Base-by-base conservation (phyloP, 1,284 basidiomycete species). In the Cryptococcus sp. region DNA sequence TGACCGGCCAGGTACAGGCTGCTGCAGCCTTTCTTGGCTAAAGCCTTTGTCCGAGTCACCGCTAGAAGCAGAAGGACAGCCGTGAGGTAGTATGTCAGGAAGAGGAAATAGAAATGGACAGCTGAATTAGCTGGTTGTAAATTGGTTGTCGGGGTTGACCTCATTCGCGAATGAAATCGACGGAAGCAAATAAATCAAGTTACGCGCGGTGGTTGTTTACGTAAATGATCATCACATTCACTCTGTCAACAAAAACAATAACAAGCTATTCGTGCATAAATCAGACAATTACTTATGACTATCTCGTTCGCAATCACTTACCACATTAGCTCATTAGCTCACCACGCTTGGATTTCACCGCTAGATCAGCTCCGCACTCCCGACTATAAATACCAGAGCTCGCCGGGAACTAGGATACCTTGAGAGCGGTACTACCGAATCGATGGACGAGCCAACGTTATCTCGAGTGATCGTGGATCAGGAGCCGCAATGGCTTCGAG, bases 401-500 rank as follows among this genome's bases (percentile, higher is more conserved):
- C 25, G n/a, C 25, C 25, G 25, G 6, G 25, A 25, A 25, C 3
- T 25, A n/a, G n/a, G n/a, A n/a, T n/a, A n/a, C n/a, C n/a, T n/a
- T n/a, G n/a, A n/a, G n/a, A 25, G 25, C 25, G 25, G 25, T 25
- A 25, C 25, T 3, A 25, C 25, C 25, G 30, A 35, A 35, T 10
- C 30, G 30, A 35, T 35, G 30, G 49, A 64, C 43, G 63, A 70
- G 23, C 54, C 58, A n/a, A 35, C 62, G 5, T 41, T 69, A 19
- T 52, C 57, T 6, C 60, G 72, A 22, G 66, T 79, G 25, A 65
- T 61, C 1, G 62, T 79, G 30, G 77, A 78, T 51, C 60, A 63
- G 17, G 73, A 79, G 56, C 50, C 60, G 10, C 71, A 73, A 50
- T 79, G 78, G 78, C 53, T 74, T 3, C 57, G 71, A 27, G 73